Conservation (phyloP, 768 basidiomycete species). For the Trichaptum fuscoviolaceum region DNA sequence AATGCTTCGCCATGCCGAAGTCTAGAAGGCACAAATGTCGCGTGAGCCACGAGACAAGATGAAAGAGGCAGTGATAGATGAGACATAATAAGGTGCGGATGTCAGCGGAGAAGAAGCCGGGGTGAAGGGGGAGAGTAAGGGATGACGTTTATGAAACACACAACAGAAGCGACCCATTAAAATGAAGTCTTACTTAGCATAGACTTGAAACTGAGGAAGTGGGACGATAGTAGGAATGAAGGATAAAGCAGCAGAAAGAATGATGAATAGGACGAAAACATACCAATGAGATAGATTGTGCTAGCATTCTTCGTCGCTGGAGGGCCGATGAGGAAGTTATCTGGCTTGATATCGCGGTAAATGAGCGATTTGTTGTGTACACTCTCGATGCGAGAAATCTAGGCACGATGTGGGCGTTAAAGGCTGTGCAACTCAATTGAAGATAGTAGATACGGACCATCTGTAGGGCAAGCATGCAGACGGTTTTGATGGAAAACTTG, state of each 20-base stretch:
- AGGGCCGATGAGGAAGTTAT: conserved; percentile 97
- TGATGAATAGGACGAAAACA: conserved; percentile 24
- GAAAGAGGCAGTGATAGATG: background rate
- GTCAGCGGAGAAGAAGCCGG: conserved; percentile 8
- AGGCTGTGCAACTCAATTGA: conserved; percentile 9
- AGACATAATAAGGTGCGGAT: conserved; percentile 6
- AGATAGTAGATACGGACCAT: conserved; percentile 60
- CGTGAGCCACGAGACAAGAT: background rate
- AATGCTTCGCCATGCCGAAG: conserved; percentile 99
- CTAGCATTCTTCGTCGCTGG: conserved; percentile 89
- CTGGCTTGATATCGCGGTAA: conserved; percentile 98
- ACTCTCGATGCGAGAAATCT: conserved; percentile 95
- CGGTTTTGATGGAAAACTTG: conserved; percentile 96
- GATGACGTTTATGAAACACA: conserved; percentile 9
- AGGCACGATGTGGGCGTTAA: conserved; percentile 12
- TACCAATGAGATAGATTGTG: conserved; percentile 81
- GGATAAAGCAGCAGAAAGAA: conserved; percentile 5
- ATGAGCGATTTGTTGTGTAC: conserved; percentile 99
- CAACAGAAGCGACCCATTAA: conserved; percentile 5
- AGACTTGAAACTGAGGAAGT: background rate
- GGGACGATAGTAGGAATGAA: background rate
- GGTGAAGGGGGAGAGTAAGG: conserved; percentile 5
- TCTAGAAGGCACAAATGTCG: conserved; percentile 40
- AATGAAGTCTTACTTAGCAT: background rate
- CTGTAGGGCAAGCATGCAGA: conserved; percentile 98